Conservation (phyloP, 352 stramenopile genomes). For the Phytophthora quininea region DNA sequence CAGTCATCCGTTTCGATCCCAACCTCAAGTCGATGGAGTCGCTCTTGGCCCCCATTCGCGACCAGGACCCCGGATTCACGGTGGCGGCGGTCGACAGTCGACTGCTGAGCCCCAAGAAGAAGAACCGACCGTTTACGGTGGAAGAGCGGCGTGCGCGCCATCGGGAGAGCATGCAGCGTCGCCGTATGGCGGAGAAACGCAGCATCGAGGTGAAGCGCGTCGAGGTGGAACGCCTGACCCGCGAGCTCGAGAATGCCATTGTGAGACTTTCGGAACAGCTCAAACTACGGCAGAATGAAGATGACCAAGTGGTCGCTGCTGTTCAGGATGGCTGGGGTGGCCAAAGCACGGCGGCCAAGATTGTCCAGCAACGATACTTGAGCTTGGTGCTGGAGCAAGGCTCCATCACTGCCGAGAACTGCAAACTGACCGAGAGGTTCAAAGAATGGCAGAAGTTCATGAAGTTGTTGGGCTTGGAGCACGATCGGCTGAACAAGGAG, state of each 20-base stretch:
- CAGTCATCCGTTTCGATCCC: too few species aligned
- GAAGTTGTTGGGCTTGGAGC: conserved; percentile 28
- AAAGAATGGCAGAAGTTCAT: conserved; percentile 29
- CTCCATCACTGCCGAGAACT: conserved; percentile 30
- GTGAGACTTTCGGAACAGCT: conserved; percentile 16
- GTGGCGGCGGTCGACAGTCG: background rate
- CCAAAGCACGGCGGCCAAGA: conserved; percentile 13
- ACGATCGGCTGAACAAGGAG: conserved; percentile 14
- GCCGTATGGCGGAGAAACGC: conserved; percentile 39
- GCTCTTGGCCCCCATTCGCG: background rate
- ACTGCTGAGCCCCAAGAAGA: background rate
- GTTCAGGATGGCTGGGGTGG: conserved; percentile 3
- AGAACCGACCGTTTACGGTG: conserved; percentile 16
- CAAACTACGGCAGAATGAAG: background rate
- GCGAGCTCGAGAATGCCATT: conserved; percentile 29
- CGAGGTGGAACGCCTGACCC: conserved; percentile 35
- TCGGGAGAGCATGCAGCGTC: conserved; percentile 49
- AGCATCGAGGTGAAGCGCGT: conserved; percentile 45
- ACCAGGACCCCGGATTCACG: too few species aligned
- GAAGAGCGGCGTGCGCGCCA: conserved; percentile 38
- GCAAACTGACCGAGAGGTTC: conserved; percentile 24
- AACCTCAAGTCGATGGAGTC: background rate
- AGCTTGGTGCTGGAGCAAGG: conserved; percentile 37
- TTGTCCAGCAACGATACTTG: conserved; percentile 35
- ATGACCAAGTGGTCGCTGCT: conserved; percentile 7